These are phyloP conservation scores for Ramaria sp. DNA, from an alignment of 768 basidiomycete genomes.

Conservation along the genomic window DNA sequence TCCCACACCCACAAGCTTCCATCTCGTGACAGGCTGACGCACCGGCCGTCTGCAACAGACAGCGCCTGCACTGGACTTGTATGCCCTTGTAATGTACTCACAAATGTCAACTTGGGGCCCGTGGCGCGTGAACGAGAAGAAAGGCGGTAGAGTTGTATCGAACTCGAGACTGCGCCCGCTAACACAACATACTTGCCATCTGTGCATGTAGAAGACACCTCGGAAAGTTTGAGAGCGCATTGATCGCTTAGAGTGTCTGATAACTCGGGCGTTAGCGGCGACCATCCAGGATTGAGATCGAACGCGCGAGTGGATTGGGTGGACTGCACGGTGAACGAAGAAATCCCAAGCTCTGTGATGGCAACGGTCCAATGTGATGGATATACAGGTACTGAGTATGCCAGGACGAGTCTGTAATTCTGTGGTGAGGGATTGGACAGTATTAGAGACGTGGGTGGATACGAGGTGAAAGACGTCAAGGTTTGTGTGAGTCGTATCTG, in stretches of 20 bases:
- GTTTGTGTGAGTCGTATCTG: slow-evolving; percentile 36
- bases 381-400: slow-evolving; percentile 69
- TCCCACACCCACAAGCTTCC: slow-evolving; percentile 85
- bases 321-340: slow-evolving; percentile 39
- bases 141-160: slow-evolving; percentile 66
- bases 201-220: slow-evolving; percentile 65
- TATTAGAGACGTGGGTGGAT: slow-evolving; percentile 73
- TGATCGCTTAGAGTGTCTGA: slow-evolving; percentile 58
- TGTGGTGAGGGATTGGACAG: slow-evolving; percentile 48
- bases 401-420: slow-evolving; percentile 63
- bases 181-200: slow-evolving; percentile 82
- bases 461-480: slow-evolving; percentile 66
- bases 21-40: slow-evolving; percentile 61
- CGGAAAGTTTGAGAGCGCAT: slow-evolving; percentile 63
- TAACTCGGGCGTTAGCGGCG: slow-evolving; percentile 32
- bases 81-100: slow-evolving; percentile 64
- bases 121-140: slow-evolving; percentile 34
- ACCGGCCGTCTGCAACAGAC: slow-evolving; percentile 71
- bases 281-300: slow-evolving; percentile 61
- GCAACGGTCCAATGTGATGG: slow-evolving; percentile 75
- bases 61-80: slow-evolving; percentile 54
- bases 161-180: slow-evolving; percentile 26
- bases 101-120: slow-evolving; percentile 56
- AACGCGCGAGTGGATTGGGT: slow-evolving; percentile 59
- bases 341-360: slow-evolving; percentile 65